Conservation (phyloP, 208 protist genomes). For the Leishmania aethiopica region DNA sequence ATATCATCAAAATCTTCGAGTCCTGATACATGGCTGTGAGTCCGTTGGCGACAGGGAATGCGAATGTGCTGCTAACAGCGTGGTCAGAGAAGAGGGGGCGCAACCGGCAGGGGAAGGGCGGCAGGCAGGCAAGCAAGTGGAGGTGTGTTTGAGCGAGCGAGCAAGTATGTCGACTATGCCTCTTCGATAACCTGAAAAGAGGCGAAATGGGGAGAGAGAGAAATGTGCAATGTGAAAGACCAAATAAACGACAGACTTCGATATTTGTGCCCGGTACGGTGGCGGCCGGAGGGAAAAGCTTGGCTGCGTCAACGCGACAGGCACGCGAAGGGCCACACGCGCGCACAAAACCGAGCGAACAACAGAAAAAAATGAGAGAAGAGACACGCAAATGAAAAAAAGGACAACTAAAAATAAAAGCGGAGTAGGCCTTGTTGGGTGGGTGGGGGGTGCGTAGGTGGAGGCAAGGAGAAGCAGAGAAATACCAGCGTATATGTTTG, state of each 20-base stretch:
- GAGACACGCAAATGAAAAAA: not conserved
- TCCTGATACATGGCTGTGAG: constrained; percentile 56
- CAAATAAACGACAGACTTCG: not conserved
- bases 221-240: not conserved
- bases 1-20: constrained; percentile 86
- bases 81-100: not conserved
- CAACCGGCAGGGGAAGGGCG: not conserved
- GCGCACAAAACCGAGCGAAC: not conserved
- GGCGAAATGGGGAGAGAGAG: not conserved
- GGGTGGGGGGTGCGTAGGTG: not conserved
- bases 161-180: not conserved
- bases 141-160: not conserved
- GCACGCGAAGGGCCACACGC: not conserved
- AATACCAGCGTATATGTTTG: not conserved
- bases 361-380: not conserved
- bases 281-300: not conserved
- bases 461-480: not conserved
- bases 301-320: not conserved
- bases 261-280: not conserved
- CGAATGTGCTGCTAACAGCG: not conserved
- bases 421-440: not conserved
- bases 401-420: not conserved
- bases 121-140: not conserved
- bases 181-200: not conserved
- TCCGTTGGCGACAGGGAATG: not conserved